Evolutionary conservation across 257 asterid species (phyloP).

Genomic region (Jacaranda copaia): DNA sequence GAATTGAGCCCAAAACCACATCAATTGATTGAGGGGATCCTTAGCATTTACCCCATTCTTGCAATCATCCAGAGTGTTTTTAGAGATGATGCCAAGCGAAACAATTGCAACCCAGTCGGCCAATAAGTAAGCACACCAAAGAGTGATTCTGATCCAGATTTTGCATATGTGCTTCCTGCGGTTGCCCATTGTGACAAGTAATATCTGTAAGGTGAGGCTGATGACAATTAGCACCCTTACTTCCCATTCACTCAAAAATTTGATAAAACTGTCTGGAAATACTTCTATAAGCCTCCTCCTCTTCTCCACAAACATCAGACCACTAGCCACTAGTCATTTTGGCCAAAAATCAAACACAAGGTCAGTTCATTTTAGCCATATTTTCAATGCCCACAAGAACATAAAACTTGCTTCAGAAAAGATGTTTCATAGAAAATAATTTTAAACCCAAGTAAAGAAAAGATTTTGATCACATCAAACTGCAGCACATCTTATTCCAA

Average conservation of each 20-base stretch:
- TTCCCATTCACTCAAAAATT: conserved; percentile 50
- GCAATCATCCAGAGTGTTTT: conserved; percentile 44
- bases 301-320: conserved; percentile 38
- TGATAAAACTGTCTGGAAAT: conserved; percentile 33
- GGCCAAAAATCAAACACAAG: background rate
- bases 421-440: too few species aligned
- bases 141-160: conserved; percentile 46
- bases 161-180: conserved; percentile 49
- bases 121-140: conserved; percentile 58
- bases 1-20: conserved; percentile 65
- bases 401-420: background rate
- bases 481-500: too few species aligned
- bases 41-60: background rate
- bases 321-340: conserved; percentile 41
- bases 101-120: conserved; percentile 59
- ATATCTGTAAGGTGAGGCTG: conserved; percentile 53
- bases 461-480: too few species aligned
- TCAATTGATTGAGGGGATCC: conserved; percentile 33
- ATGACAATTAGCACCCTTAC: conserved; percentile 39
- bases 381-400: background rate
- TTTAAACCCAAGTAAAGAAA: too few species aligned
- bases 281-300: conserved; percentile 43
- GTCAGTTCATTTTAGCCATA: conserved; percentile 6
- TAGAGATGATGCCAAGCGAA: conserved; percentile 54
- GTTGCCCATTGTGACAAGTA: conserved; percentile 46